Percentiles rank a stretch among this genome's conserved stretches.
phyloP scores from a whole-genome alignment of 2,329 filamentous ascomycete genomes.

The Exophiala bonariae region DNA sequence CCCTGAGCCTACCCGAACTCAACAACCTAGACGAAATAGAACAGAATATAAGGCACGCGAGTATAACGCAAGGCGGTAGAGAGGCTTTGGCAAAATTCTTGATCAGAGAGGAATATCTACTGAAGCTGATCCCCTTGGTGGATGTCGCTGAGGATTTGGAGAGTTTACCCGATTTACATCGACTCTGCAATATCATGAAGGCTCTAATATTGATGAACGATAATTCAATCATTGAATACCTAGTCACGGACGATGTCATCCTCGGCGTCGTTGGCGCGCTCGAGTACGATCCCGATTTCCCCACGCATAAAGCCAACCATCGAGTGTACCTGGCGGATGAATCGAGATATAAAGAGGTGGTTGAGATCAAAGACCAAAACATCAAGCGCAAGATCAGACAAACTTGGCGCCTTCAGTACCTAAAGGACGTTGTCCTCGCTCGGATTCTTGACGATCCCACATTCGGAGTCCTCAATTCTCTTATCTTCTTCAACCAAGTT shows the following conservation, averaged over 20 bases:
- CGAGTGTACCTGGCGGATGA: constrained; percentile 87
- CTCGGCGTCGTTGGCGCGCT: constrained; percentile 91
- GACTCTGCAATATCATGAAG: constrained; percentile 98
- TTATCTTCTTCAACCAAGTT: constrained; percentile 99
- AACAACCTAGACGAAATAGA: constrained; percentile 83
- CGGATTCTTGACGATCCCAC: constrained; percentile 96
- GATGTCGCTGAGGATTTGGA: constrained; percentile 89
- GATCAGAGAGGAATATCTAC: constrained; percentile 80
- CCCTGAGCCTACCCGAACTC: constrained; percentile 77
- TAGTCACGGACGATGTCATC: constrained; percentile 85
- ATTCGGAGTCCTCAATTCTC: constrained; percentile 93
- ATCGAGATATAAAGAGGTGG: constrained; percentile 93
- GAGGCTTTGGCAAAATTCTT: constrained; percentile 87
- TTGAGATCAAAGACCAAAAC: constrained; percentile 78
- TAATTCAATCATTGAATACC: constrained; percentile 88
- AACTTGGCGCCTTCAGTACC: constrained; percentile 91
- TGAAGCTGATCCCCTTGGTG: constrained; percentile 81
- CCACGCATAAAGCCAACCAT: constrained; percentile 95
- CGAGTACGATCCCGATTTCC: constrained; percentile 98
- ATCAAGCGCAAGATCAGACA: constrained; percentile 92
- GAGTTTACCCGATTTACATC: constrained; percentile 80
- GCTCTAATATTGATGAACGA: constrained; percentile 92
- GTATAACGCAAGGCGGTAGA: constrained; percentile 70
- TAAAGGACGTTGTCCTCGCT: constrained; percentile 97
- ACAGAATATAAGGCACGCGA: constrained; percentile 76